phyloP scores from a whole-genome alignment of 2,329 filamentous ascomycete species.

The Triangularia setosa region DNA sequence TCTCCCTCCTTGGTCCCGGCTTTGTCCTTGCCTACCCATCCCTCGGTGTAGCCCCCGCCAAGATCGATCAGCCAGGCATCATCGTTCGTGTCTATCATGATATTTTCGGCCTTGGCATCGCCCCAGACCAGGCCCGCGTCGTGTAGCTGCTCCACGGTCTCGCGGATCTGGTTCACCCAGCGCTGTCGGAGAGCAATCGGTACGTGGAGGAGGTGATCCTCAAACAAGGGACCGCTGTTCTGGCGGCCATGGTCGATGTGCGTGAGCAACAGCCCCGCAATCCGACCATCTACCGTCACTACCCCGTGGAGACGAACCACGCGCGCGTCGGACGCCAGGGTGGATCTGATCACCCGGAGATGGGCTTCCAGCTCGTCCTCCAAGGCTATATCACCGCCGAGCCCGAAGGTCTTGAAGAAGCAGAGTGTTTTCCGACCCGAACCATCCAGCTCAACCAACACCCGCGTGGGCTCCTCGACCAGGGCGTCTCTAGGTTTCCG shows the following conservation, averaged over 20 bases:
- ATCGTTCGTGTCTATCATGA: constrained; percentile 35
- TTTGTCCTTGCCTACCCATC: constrained; percentile 38
- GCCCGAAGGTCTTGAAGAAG: constrained; percentile 14
- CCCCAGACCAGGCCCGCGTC: constrained; percentile 30
- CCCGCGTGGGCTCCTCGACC: constrained; percentile 7
- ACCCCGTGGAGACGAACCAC: constrained; percentile 11
- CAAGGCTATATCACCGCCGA: constrained; percentile 4
- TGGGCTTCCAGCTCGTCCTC: constrained; percentile 10
- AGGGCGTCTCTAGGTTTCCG: constrained; percentile 8
- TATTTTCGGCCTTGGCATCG: constrained; percentile 33
- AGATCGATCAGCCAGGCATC: constrained; percentile 40
- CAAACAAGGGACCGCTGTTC: constrained; percentile 5
- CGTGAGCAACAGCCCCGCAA: constrained; percentile 13
- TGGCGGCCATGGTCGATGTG: constrained; percentile 10
- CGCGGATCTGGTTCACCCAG: constrained; percentile 26
- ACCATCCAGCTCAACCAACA: constrained; percentile 11
- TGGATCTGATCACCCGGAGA: constrained; percentile 8
- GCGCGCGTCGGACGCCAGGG: constrained; percentile 11
- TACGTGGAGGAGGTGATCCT: constrained; percentile 3
- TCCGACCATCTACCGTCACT: constrained; percentile 2
- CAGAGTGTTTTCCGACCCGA: constrained; percentile 11
- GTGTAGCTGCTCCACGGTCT: constrained; percentile 29
- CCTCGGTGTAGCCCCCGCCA: constrained; percentile 37
- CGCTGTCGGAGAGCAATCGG: constrained; percentile 15
- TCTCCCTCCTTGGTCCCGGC: constrained; percentile 37